Conservation (phyloP, 2,329 filamentous ascomycete species). For the Cladophialophora immunda region DNA sequence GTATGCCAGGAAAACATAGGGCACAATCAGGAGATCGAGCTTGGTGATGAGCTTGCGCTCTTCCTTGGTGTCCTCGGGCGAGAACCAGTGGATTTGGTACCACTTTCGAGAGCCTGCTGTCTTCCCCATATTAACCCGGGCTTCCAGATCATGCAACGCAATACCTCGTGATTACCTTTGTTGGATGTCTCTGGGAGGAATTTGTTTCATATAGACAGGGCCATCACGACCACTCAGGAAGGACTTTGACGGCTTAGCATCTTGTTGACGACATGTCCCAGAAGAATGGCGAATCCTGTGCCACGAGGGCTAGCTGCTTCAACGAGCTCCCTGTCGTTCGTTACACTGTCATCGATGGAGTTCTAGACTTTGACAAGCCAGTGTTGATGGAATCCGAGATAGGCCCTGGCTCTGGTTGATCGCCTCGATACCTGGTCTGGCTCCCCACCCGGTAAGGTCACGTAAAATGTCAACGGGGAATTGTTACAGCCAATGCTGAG, state of each 20-base stretch:
- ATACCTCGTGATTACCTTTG: background rate
- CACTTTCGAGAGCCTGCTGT: conserved; percentile 22
- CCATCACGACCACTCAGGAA: background rate
- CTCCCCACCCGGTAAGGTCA: background rate
- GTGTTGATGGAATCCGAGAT: background rate
- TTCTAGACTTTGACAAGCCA: background rate
- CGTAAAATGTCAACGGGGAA: background rate
- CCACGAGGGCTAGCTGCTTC: background rate
- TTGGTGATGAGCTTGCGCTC: conserved; percentile 64
- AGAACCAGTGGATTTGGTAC: conserved; percentile 57
- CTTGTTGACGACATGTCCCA: background rate
- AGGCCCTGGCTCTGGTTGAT: background rate
- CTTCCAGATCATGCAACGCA: background rate
- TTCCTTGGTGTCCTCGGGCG: conserved; percentile 58
- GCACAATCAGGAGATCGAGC: conserved; percentile 64
- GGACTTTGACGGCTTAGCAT: background rate
- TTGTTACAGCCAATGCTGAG: background rate
- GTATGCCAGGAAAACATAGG: conserved; percentile 64
- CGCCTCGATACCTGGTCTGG: too few relatives aligned
- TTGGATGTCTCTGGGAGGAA: background rate
- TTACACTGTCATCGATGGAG: background rate
- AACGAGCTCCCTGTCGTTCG: background rate
- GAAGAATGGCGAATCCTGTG: background rate
- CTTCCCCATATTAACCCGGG: background rate
- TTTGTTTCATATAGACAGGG: background rate